Conservation (phyloP, 2,329 filamentous ascomycete genomes). For the Aspergillus neoniger region DNA sequence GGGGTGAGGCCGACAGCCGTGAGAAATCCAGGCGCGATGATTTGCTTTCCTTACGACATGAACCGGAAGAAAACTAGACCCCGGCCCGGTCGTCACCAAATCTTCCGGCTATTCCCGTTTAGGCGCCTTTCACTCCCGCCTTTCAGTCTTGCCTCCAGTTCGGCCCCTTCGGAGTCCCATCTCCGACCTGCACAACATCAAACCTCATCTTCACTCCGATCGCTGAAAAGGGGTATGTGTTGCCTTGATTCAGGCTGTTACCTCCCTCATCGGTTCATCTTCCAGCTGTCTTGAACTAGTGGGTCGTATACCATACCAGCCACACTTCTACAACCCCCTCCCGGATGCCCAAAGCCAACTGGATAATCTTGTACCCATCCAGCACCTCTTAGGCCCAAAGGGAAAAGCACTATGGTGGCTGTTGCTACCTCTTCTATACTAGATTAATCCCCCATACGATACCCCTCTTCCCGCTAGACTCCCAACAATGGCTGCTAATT, state of each 20-base stretch:
- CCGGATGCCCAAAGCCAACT: not conserved
- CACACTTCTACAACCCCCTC: not conserved
- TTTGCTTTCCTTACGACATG: constrained; percentile 39
- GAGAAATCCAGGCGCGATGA: constrained; percentile 39
- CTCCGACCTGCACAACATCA: not conserved
- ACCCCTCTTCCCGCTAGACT: not conserved
- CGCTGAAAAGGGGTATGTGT: not conserved
- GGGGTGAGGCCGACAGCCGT: constrained; percentile 21
- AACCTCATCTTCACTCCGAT: not conserved
- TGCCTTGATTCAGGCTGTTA: not conserved
- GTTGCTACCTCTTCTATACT: constrained; percentile 5
- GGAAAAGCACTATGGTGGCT: constrained; percentile 14
- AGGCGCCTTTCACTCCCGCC: constrained; percentile 14
- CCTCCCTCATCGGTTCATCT: not conserved
- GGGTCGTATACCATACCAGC: not conserved
- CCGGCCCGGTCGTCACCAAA: constrained; percentile 28
- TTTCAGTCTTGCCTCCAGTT: not conserved
- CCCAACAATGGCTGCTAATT: constrained; percentile 80
- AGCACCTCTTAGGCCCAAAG: not conserved
- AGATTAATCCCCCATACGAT: not conserved
- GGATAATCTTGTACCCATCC: not conserved
- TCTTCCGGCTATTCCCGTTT: constrained; percentile 35
- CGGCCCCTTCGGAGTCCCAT: not conserved
- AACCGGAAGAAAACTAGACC: constrained; percentile 23
- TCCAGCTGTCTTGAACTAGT: not conserved